Evolutionary conservation across 169 alveolate species (phyloP), one percentile per base, ranked within the genome.

Genomic region (Toxoplasma gondii): DNA sequence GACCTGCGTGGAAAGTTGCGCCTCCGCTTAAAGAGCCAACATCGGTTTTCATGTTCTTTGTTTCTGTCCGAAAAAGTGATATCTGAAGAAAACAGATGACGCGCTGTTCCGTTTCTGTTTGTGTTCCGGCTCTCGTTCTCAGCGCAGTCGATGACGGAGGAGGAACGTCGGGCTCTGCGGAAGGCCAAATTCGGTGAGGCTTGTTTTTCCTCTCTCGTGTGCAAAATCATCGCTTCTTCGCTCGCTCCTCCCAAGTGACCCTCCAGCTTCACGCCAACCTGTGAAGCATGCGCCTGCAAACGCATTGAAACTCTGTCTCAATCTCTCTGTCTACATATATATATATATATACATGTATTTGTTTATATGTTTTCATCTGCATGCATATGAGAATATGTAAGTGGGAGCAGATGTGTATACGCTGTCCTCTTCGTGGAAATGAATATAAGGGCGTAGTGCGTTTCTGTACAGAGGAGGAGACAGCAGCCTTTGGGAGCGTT

Each of bases 151-250:
- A 88, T 88, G 93, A 64, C 86, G 29, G 93, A 88, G 84, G 93
- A 88, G 31, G 93, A 88, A 38, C 69, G 70, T 10, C 93, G 69
- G 36, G 93, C 93, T 27, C 83, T 70, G 9, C 82, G 93, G n/a
- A 88, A 88, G 58, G 93, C 93, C 43, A 88, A 88, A 36, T 88
- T 88, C 84, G 93, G 93, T 88, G 45, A 49, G 92, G 34, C 43
- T 9, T 16, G 38, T 34, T 34, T n/a, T n/a, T n/a, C n/a, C n/a
- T 19, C 74, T 17, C 74, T 17, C 74, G 74, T 19, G 74, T 17
- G 74, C n/a, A n/a, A n/a, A 58, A 19, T 58, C 74, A 27, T 19
- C n/a, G 74, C 74, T 58, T 17, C 74, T 58, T 19, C 27, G n/a
- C n/a, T n/a, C n/a, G n/a, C n/a, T n/a, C n/a, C n/a, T n/a, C n/a